These are phyloP conservation scores for Diaporthe helianthi DNA, from an alignment of 2,329 filamentous ascomycete species.

Conservation along the genomic window DNA sequence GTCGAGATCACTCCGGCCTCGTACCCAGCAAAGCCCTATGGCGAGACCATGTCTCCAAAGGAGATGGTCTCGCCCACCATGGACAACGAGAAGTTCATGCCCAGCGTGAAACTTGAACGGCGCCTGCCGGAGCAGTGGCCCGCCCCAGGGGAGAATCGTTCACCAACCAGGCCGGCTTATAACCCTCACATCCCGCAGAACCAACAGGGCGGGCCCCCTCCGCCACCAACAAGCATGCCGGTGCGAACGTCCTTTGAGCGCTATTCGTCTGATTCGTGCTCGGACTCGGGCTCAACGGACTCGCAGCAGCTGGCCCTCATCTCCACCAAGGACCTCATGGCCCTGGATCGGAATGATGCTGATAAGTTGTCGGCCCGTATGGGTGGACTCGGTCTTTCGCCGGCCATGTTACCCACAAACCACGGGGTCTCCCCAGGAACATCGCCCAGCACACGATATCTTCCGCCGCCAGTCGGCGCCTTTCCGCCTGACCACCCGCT, in stretches of 20 bases:
- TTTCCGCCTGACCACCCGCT: slow-evolving; percentile 40
- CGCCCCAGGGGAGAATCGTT: neutral
- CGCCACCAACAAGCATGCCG: slow-evolving; percentile 31
- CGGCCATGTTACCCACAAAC: slow-evolving; percentile 41
- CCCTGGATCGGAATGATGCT: slow-evolving; percentile 48
- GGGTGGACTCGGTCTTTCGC: slow-evolving; percentile 51
- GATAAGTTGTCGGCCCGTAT: slow-evolving; percentile 52
- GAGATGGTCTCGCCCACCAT: slow-evolving; percentile 46
- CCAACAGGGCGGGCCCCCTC: slow-evolving; percentile 21
- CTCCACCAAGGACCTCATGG: slow-evolving; percentile 61
- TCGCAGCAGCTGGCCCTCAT: slow-evolving; percentile 54
- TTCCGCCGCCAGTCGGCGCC: slow-evolving; percentile 43
- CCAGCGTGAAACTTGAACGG: slow-evolving; percentile 49
- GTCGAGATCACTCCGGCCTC: slow-evolving; percentile 35
- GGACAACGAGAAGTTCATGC: slow-evolving; percentile 51
- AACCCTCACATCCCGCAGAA: slow-evolving; percentile 31
- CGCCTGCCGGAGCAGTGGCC: slow-evolving; percentile 41
- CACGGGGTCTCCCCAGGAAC: slow-evolving; percentile 48
- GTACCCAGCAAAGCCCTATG: slow-evolving; percentile 35
- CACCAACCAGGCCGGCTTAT: slow-evolving; percentile 33
- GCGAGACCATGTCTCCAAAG: slow-evolving; percentile 42
- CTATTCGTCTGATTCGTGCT: slow-evolving; percentile 47
- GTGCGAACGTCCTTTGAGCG: slow-evolving; percentile 45
- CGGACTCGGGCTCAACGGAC: slow-evolving; percentile 42
- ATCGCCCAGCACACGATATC: slow-evolving; percentile 43